phyloP scores from a whole-genome alignment of 257 asterid genomes.

The Euphrasia confusa region DNA sequence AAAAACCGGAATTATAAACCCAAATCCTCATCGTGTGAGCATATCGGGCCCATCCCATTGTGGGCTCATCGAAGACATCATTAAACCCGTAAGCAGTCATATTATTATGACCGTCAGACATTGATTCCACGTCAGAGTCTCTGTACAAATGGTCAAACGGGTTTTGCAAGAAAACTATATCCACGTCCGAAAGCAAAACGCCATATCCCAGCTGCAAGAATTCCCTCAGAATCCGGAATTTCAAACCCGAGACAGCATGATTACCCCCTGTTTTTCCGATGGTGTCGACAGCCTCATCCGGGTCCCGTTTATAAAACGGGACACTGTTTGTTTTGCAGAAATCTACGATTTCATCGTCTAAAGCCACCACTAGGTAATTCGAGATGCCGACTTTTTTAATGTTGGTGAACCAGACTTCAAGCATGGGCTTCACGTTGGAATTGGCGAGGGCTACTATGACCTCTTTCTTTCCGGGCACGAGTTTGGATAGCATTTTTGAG shows the following conservation, averaged over 20 bases:
- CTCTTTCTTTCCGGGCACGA: slow-evolving; percentile 53
- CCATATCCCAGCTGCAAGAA: slow-evolving; percentile 78
- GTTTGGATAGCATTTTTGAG: slow-evolving; percentile 48
- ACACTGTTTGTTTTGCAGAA: slow-evolving; percentile 58
- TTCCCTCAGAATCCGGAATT: slow-evolving; percentile 71
- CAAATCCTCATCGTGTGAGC: slow-evolving; percentile 87
- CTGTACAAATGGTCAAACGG: slow-evolving; percentile 61
- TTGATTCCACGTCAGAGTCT: slow-evolving; percentile 83
- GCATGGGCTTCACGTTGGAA: slow-evolving; percentile 59
- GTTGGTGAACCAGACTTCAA: slow-evolving; percentile 59
- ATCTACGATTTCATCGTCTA: slow-evolving; percentile 53
- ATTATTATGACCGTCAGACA: slow-evolving; percentile 79
- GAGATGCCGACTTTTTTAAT: slow-evolving; percentile 56
- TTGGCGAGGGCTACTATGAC: slow-evolving; percentile 76
- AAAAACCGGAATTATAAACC: slow-evolving; percentile 85
- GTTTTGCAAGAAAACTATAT: slow-evolving; percentile 68
- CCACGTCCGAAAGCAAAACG: slow-evolving; percentile 75
- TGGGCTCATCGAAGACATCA: slow-evolving; percentile 68
- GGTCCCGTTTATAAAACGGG: slow-evolving; percentile 64
- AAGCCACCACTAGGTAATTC: slow-evolving; percentile 69
- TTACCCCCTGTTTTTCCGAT: slow-evolving; percentile 64
- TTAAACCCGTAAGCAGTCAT: slow-evolving; percentile 77
- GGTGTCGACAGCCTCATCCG: slow-evolving; percentile 45
- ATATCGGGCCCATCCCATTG: slow-evolving; percentile 91
- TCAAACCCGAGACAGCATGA: slow-evolving; percentile 66